These are phyloP conservation scores for Curvularia hawaiiensis DNA, from an alignment of 2,329 filamentous ascomycete species.

Conservation along the genomic window DNA sequence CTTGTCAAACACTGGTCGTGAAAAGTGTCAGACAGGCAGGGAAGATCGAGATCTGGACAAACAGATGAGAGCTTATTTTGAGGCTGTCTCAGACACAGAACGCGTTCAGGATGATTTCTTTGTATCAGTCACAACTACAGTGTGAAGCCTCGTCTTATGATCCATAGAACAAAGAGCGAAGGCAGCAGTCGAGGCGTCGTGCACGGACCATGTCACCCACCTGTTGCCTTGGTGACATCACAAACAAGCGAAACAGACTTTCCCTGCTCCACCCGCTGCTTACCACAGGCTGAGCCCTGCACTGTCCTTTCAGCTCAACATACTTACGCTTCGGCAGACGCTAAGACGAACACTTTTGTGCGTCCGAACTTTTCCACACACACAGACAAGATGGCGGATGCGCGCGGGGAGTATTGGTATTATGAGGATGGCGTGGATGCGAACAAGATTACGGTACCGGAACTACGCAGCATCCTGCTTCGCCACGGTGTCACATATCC, in stretches of 20 bases:
- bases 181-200: background rate
- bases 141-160: background rate
- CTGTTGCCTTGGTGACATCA: slow-evolving; percentile 32
- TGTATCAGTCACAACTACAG: background rate
- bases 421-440: slow-evolving; percentile 88
- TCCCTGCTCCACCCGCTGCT: slow-evolving; percentile 12
- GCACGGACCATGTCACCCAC: slow-evolving; percentile 10
- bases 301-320: background rate
- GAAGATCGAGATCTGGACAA: background rate
- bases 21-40: background rate
- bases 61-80: background rate
- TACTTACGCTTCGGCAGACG: background rate
- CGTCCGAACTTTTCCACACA: background rate
- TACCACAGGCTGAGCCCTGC: slow-evolving; percentile 7
- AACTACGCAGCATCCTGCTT: slow-evolving; percentile 88
- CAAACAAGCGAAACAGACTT: slow-evolving; percentile 27
- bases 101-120: background rate
- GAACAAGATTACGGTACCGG: slow-evolving; percentile 80
- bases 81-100: background rate
- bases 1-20: background rate
- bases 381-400: slow-evolving; percentile 36
- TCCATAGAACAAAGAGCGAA: background rate
- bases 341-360: background rate
- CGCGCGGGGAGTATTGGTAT: slow-evolving; percentile 60
- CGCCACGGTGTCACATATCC: slow-evolving; percentile 86